Percentiles rank a stretch among this genome's conserved stretches.
phyloP scores from a whole-genome alignment of 1,139 yeast species.

The Yamadazyma atmosphaerica region DNA sequence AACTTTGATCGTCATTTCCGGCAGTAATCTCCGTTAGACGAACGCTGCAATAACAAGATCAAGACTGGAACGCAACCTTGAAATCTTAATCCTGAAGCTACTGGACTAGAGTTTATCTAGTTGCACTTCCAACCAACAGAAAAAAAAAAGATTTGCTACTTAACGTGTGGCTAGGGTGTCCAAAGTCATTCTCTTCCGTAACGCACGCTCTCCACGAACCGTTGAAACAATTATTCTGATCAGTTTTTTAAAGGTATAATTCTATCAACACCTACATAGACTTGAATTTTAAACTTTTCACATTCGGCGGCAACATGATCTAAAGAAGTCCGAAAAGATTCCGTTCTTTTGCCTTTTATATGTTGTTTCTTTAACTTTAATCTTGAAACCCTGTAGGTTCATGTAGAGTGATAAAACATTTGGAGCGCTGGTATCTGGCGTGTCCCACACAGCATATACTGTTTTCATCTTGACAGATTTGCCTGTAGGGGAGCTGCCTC shows the following conservation, averaged over 20 bases:
- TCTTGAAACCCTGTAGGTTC: background rate
- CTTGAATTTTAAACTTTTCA: background rate
- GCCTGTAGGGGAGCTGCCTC: background rate
- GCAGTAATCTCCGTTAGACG: too few species aligned
- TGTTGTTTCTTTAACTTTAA: background rate
- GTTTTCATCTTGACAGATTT: too few species aligned
- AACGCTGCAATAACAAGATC: too few species aligned
- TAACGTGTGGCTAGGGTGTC: too few species aligned
- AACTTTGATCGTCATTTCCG: background rate
- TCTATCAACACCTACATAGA: background rate
- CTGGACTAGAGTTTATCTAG: too few species aligned
- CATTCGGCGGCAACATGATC: background rate
- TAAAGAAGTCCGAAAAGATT: background rate
- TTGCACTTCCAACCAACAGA: too few species aligned
- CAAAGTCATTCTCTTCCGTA: too few species aligned
- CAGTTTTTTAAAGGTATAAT: background rate
- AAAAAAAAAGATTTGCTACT: too few species aligned
- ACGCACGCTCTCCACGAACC: too few species aligned
- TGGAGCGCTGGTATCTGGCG: background rate
- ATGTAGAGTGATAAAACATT: background rate
- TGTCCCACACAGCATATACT: background rate
- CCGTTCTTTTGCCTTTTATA: background rate
- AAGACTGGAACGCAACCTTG: background rate
- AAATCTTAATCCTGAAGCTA: background rate
- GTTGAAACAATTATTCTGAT: background rate